A percentile compares a stretch with the other conserved stretches of the same genome.
Evolutionary conservation across 495 filamentous ascomycete species (phyloP).

Genomic region (Ramalina peruviana): DNA sequence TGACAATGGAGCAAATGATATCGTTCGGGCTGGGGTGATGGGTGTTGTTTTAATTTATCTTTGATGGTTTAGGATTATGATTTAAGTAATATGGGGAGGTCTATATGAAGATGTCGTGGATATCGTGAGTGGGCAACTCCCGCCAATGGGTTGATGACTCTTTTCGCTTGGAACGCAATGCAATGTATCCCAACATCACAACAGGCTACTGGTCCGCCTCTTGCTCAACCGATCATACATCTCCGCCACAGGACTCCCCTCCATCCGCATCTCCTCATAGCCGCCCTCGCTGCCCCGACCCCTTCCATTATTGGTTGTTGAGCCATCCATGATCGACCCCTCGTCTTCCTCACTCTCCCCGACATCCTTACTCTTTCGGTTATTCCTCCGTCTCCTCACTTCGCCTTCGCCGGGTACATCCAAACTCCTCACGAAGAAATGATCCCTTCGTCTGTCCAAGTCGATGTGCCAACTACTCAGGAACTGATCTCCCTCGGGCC

Average conservation of each 20-base stretch:
- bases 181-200: neutral
- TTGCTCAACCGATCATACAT: neutral
- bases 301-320: neutral
- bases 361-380: neutral
- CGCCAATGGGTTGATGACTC: no score
- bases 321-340: neutral
- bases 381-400: neutral
- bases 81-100: no score
- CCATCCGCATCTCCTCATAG: neutral
- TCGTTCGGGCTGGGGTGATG: no score
- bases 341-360: neutral
- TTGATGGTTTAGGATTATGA: no score
- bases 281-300: neutral
- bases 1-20: no score
- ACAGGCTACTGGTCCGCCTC: slow-evolving; percentile 3
- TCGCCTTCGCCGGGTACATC: neutral
- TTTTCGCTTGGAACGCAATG: no score
- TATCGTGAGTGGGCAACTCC: no score
- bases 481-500: slow-evolving; percentile 39
- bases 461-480: slow-evolving; percentile 45
- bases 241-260: neutral
- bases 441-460: slow-evolving; percentile 6
- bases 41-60: no score
- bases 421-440: slow-evolving; percentile 11
- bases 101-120: no score